phyloP scores from a whole-genome alignment of 1,139 yeast genomes.

The Diutina scorzettiae region DNA sequence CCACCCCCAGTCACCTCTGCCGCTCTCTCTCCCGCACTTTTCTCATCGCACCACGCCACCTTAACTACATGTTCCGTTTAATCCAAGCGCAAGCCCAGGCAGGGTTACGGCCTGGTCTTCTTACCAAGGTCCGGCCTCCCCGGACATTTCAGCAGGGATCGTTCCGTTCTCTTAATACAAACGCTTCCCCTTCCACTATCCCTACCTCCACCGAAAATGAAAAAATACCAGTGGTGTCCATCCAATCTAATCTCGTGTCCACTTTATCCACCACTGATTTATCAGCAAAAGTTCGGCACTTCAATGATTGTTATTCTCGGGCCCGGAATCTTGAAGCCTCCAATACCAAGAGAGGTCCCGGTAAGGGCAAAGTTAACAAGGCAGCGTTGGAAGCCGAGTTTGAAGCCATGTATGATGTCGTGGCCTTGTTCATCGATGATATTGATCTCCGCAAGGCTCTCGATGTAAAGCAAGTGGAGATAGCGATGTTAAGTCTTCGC shows the following conservation, averaged over 20 bases:
- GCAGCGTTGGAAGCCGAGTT: conserved; percentile 8
- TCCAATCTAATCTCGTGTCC: not conserved
- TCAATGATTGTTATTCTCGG: conserved; percentile 17
- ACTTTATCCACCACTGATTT: conserved; percentile 7
- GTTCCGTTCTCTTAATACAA: conserved; percentile 2
- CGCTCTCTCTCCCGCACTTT: too few species aligned
- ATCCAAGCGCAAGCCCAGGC: conserved; percentile 24
- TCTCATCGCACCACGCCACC: too few species aligned
- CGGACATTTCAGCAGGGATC: conserved; percentile 3
- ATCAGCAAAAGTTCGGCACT: conserved; percentile 16
- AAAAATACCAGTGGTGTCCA: not conserved
- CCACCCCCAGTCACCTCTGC: too few species aligned
- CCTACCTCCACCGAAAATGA: conserved; percentile 7
- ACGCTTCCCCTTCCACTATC: conserved; percentile 6
- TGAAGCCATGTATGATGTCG: conserved; percentile 8
- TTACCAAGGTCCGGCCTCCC: conserved; percentile 20
- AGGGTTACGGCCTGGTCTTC: conserved; percentile 27
- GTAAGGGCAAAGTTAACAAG: not conserved
- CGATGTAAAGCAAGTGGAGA: conserved; percentile 17
- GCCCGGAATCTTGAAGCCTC: conserved; percentile 12
- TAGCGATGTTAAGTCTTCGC: conserved; percentile 16
- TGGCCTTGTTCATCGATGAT: conserved; percentile 19
- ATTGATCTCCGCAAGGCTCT: conserved; percentile 16
- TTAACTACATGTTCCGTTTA: conserved; percentile 35
- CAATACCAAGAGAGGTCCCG: not conserved